phyloP scores from a whole-genome alignment of 1,284 basidiomycete species.

The Ustilago esculenta region DNA sequence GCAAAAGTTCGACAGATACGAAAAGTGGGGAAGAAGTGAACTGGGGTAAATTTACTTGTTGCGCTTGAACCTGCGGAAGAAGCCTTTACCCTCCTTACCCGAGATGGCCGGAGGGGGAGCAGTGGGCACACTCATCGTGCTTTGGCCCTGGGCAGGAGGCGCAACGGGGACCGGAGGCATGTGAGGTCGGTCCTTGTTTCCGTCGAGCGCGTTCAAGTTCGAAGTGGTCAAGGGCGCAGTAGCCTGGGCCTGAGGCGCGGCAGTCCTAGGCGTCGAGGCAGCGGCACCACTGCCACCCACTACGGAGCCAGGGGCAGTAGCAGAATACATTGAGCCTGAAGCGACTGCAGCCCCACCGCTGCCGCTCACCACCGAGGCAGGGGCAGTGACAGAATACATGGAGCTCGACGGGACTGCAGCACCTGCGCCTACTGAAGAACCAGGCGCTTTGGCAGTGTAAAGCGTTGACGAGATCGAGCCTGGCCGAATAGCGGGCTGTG shows the following conservation, averaged over 20 bases:
- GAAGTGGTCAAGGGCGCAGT: constrained; percentile 32
- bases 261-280: not conserved
- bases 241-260: constrained; percentile 5
- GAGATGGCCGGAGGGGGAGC: constrained; percentile 43
- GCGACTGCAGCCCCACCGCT: constrained; percentile 7
- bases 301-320: constrained; percentile 30
- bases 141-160: constrained; percentile 25
- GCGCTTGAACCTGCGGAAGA: constrained; percentile 42
- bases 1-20: not conserved
- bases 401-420: constrained; percentile 17
- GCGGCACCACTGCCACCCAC: constrained; percentile 13
- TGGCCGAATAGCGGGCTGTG: constrained; percentile 24
- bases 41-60: constrained; percentile 29
- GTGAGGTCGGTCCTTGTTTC: constrained; percentile 20
- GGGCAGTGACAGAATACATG: constrained; percentile 37
- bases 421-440: constrained; percentile 21
- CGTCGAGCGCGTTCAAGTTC: constrained; percentile 30
- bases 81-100: constrained; percentile 35
- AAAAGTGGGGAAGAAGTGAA: too few species aligned
- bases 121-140: constrained; percentile 37
- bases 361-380: constrained; percentile 26
- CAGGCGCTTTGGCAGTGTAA: constrained; percentile 39
- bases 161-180: constrained; percentile 46
- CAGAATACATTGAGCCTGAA: constrained; percentile 31
- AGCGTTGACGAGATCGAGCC: constrained; percentile 33